phyloP scores from a whole-genome alignment of 164 flowering plant species.

The Nelumbo lutea region DNA sequence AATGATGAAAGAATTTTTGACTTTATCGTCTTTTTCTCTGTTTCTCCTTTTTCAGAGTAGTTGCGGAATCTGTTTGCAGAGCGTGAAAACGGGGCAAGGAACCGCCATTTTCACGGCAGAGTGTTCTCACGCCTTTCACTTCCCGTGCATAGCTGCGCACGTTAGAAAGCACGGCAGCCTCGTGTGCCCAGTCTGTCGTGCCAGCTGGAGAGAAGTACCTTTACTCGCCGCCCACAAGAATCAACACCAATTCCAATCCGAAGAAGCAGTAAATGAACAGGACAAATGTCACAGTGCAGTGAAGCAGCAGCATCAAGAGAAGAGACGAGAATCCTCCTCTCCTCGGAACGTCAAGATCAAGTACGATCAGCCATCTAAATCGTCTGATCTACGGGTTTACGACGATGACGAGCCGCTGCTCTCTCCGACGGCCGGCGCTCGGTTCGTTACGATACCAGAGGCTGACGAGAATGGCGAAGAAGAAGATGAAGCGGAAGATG shows the following conservation, averaged over 20 bases:
- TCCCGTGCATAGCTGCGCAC: constrained; percentile 80
- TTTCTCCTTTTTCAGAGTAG: constrained; percentile 47
- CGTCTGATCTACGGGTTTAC: constrained; percentile 28
- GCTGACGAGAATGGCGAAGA: constrained; percentile 47
- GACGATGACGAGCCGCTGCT: constrained; percentile 81
- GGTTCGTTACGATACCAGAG: constrained; percentile 60
- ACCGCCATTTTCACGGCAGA: constrained; percentile 92
- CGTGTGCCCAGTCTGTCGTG: constrained; percentile 74
- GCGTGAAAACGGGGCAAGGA: constrained; percentile 84
- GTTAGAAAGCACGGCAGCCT: constrained; percentile 49
- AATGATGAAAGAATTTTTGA: constrained; percentile 8
- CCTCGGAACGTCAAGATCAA: constrained; percentile 8
- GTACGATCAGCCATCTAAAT: constrained; percentile 3
- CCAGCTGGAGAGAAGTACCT: constrained; percentile 76
- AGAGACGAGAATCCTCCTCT: background rate
- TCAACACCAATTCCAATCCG: constrained; percentile 9
- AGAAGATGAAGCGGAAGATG: constrained; percentile 22
- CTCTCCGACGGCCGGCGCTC: constrained; percentile 37
- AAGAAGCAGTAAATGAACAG: background rate
- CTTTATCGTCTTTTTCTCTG: constrained; percentile 1
- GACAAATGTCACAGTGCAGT: background rate
- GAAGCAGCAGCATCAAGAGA: background rate
- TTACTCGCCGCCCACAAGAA: constrained; percentile 56
- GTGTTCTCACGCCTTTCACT: constrained; percentile 84
- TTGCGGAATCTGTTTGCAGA: constrained; percentile 81